Base-by-base conservation (phyloP, 2,329 filamentous ascomycete genomes). In the Fusarium chlamydosporum region DNA sequence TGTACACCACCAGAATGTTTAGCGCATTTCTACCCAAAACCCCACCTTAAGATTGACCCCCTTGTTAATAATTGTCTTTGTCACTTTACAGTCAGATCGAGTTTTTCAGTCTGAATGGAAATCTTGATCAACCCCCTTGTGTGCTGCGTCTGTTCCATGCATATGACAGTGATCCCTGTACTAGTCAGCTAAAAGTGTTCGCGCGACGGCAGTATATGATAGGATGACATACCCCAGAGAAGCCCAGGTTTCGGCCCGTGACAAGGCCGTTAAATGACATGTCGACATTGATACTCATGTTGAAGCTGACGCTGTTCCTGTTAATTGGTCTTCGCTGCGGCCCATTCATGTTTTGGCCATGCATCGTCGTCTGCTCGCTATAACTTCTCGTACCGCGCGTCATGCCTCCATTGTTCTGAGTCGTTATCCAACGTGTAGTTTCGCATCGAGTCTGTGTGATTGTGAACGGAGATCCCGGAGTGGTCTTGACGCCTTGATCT, bases 1-100 rank as follows among this genome's bases (percentile, higher is more conserved):
- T 66, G 71, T 72, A 72, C 62, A 75, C 61, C 63, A 71, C 65
- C 63, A 68, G 64, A 75, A 61, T 74, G 70, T 60, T 76, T 66
- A 66, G 58, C 61, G 61, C 61, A 57, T 42, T 42, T 26, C 34
- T 47, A 52, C 57, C 56, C 52, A 66, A 55, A 68, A 62, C 61
- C 60, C 46, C 61, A 61, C 52, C 68, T 70, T 70, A 54, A 45
- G 61, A 55, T 65, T 70, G 58, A 42, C 56, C 53, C 55, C 53
- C 33, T 52, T 48, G 29, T 43, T 42, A 54, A 41, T 63, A 52
- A 56, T 56, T 48, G 41, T 41, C 33, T 51, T 51, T 56, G 41
- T 41, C 45, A 29, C 18, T 47, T 47, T 47, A n/a, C 26, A 15
- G 46, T 38, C 48, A 43, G 40, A 50, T 45, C 47, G 54, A 38